Evolutionary conservation across 2,329 filamentous ascomycete genomes (phyloP).

Genomic region (Fusarium redolens): DNA sequence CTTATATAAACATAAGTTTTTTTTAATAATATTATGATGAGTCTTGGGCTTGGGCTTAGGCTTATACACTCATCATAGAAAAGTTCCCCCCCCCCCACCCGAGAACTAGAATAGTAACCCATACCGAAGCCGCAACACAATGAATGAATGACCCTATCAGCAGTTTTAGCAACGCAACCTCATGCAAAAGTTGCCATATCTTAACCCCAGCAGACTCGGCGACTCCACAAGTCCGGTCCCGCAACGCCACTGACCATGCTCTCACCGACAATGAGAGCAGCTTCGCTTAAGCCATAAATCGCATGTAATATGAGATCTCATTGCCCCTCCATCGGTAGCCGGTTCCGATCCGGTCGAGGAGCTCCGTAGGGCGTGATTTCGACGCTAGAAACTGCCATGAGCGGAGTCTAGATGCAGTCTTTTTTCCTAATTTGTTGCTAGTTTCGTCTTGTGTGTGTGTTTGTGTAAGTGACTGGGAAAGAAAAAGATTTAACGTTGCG

Average conservation of each 20-base stretch:
- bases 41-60: background rate
- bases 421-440: background rate
- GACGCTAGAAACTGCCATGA: conserved; percentile 23
- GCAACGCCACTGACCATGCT: conserved; percentile 23
- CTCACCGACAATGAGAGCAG: background rate
- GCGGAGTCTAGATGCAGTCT: conserved; percentile 16
- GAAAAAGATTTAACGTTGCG: background rate
- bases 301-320: background rate
- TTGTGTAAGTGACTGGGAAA: background rate
- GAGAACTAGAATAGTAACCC: background rate
- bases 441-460: background rate
- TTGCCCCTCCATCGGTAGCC: conserved; percentile 15
- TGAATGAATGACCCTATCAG: background rate
- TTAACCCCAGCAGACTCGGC: background rate
- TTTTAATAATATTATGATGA: background rate
- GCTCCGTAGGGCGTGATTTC: conserved; percentile 10
- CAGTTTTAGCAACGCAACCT: background rate
- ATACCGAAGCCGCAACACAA: background rate
- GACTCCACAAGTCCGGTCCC: conserved; percentile 22
- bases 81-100: no score
- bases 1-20: background rate
- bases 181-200: background rate
- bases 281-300: background rate
- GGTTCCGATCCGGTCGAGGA: conserved; percentile 30
- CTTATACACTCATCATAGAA: background rate